Conservation (phyloP, 1,284 basidiomycete genomes). For the Moesziomyces globuligerus region DNA sequence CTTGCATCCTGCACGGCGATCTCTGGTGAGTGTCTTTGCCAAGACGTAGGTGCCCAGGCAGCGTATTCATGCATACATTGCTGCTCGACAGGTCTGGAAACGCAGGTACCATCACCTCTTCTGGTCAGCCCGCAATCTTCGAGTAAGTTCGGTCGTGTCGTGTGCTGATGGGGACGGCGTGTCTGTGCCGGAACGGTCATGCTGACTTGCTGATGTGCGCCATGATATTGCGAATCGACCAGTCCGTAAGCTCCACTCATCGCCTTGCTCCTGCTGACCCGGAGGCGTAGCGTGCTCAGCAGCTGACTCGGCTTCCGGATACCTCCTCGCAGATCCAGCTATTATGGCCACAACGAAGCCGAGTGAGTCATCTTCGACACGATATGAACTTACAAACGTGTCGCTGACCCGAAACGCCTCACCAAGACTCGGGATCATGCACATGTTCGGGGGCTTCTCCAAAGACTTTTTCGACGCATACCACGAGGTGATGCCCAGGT, state of each 20-base stretch:
- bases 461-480: constrained; percentile 47
- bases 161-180: too few relatives aligned
- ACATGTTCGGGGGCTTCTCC: constrained; percentile 48
- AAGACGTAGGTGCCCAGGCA: too few relatives aligned
- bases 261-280: background rate
- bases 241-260: constrained; percentile 19
- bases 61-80: background rate
- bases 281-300: too few relatives aligned
- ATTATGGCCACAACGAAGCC: constrained; percentile 47
- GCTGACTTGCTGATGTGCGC: too few relatives aligned
- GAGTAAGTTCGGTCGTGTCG: constrained; percentile 18
- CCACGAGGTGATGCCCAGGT: constrained; percentile 26
- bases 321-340: constrained; percentile 28
- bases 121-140: constrained; percentile 38
- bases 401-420: background rate
- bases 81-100: constrained; percentile 31
- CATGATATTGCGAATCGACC: too few relatives aligned
- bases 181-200: too few relatives aligned
- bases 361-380: constrained; percentile 18
- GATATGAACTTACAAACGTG: too few relatives aligned
- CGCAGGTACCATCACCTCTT: constrained; percentile 21
- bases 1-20: constrained; percentile 41
- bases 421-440: constrained; percentile 42
- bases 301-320: background rate
- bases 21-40: constrained; percentile 25